These are phyloP conservation scores for Vigna mungo DNA, from an alignment of 306 rosid genomes.

Conservation along the genomic window DNA sequence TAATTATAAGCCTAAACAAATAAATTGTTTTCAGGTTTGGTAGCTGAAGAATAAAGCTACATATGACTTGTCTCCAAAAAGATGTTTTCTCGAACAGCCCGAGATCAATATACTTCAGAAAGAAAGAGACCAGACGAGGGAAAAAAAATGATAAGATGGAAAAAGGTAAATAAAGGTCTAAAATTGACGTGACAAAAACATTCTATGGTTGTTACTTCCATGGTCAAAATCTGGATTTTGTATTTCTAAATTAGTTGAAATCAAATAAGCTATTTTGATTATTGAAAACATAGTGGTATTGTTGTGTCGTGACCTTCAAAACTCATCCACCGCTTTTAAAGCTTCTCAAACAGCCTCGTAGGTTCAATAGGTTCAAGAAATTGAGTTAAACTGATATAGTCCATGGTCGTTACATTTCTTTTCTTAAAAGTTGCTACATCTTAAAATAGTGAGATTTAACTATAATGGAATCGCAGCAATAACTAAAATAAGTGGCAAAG, in stretches of 20 bases:
- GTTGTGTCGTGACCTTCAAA: not conserved
- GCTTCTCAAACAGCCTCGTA: constrained; percentile 11
- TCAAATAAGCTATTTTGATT: not conserved
- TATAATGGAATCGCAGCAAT: not conserved
- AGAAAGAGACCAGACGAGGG: not conserved
- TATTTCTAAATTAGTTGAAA: not conserved
- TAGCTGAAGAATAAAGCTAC: constrained; percentile 1
- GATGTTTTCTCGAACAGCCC: not conserved
- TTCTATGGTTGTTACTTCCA: not conserved
- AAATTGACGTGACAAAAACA: not conserved
- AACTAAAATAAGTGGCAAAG: not conserved
- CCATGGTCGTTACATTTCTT: constrained; percentile 1
- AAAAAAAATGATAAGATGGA: not conserved
- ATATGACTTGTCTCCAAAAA: not conserved
- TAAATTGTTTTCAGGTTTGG: not conserved
- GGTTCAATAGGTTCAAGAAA: not conserved
- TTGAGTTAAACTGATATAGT: not conserved
- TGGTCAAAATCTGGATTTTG: not conserved
- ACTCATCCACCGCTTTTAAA: not conserved
- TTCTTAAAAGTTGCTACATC: constrained; percentile 20
- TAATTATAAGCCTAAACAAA: not conserved
- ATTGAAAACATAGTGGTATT: not conserved
- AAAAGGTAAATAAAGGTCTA: not conserved
- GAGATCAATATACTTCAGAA: not conserved
- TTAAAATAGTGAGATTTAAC: constrained; percentile 5